A percentile compares a stretch with the other conserved stretches of the same genome.
phyloP scores from a whole-genome alignment of 78 protist species.

The Protostelium mycophagum region DNA sequence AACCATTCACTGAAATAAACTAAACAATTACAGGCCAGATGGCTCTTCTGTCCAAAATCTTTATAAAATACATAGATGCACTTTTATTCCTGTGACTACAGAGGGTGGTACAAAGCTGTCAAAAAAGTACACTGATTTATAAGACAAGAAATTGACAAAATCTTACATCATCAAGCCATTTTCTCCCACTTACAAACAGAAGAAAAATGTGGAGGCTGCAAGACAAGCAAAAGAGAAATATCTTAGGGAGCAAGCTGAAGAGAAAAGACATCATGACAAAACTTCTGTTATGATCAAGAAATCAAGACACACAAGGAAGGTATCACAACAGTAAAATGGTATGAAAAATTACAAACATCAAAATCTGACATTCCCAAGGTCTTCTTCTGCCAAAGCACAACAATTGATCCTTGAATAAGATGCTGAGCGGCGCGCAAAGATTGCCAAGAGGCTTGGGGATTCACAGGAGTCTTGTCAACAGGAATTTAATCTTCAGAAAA shows the following conservation, averaged over 20 bases:
- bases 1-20: not conserved
- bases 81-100: not conserved
- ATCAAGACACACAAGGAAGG: not conserved
- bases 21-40: not conserved
- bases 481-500: too few relatives aligned
- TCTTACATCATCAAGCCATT: not conserved
- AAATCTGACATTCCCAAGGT: not conserved
- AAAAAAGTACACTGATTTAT: not conserved
- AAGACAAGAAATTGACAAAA: not conserved
- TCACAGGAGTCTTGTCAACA: too few relatives aligned
- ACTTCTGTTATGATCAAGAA: too few relatives aligned
- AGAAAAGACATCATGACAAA: not conserved
- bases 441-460: not conserved
- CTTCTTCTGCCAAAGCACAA: not conserved
- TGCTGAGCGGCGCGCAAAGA: not conserved
- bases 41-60: not conserved
- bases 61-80: not conserved
- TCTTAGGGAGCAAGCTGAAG: not conserved
- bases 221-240: not conserved
- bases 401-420: not conserved
- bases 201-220: too few relatives aligned
- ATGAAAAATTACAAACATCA: too few relatives aligned
- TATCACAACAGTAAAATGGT: not conserved
- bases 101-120: not conserved
- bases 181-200: too few relatives aligned